These are phyloP conservation scores for Metarhizium anisopliae DNA, from an alignment of 2,329 filamentous ascomycete genomes.

Conservation along the genomic window DNA sequence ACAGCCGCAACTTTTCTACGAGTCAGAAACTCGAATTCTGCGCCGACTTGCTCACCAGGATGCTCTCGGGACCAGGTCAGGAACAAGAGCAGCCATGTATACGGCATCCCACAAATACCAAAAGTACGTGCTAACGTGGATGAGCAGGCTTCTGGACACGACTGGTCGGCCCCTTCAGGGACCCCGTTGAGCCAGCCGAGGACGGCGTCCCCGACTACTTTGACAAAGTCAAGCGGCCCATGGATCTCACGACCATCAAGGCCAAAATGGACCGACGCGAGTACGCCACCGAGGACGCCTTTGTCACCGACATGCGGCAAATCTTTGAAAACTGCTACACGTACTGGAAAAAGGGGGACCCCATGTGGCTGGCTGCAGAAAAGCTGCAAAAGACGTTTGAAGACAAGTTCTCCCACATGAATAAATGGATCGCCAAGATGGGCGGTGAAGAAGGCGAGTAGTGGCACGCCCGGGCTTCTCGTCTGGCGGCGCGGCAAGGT, in stretches of 20 bases:
- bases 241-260: constrained; percentile 54
- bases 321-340: constrained; percentile 56
- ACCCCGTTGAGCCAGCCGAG: constrained; percentile 46
- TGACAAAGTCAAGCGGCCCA: constrained; percentile 50
- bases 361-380: constrained; percentile 46
- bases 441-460: constrained; percentile 25
- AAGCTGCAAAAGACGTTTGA: constrained; percentile 50
- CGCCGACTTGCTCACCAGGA: constrained; percentile 45
- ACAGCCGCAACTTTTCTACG: constrained; percentile 24
- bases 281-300: constrained; percentile 44
- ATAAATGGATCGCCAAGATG: constrained; percentile 51
- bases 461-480: background rate
- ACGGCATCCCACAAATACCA: background rate
- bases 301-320: constrained; percentile 47
- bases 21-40: constrained; percentile 48
- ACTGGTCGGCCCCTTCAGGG: constrained; percentile 52
- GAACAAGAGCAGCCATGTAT: background rate
- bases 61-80: constrained; percentile 53
- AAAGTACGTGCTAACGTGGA: background rate
- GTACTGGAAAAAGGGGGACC: constrained; percentile 50
- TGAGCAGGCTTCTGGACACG: constrained; percentile 53
- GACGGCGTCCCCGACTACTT: constrained; percentile 55
- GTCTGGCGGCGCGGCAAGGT: too few species aligned
- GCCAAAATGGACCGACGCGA: constrained; percentile 45
- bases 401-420: constrained; percentile 50